These are phyloP conservation scores for Pseudoscleropodium purum DNA, from an alignment of 225 moss, liverwort and hornwort genomes.

Conservation along the genomic window DNA sequence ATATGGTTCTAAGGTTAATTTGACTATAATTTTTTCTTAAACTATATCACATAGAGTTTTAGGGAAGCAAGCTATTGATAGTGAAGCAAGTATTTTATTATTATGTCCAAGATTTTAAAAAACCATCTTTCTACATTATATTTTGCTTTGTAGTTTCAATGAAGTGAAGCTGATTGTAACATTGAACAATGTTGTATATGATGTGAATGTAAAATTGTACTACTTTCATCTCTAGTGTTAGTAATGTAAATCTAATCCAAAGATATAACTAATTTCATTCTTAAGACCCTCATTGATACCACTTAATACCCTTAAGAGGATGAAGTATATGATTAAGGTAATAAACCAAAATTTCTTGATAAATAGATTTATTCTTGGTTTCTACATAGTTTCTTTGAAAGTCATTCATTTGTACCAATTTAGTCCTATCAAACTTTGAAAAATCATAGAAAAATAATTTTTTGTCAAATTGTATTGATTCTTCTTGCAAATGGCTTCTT, in stretches of 20 bases:
- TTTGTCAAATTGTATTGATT: fast-evolving
- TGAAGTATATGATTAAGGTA: not conserved
- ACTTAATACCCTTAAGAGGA: not conserved
- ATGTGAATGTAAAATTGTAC: not conserved
- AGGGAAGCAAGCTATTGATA: not conserved
- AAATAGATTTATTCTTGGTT: not conserved
- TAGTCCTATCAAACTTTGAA: not conserved
- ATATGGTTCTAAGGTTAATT: not conserved
- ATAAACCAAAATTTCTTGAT: not conserved
- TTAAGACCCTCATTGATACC: not conserved
- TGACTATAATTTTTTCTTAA: not conserved
- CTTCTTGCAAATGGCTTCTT: not conserved
- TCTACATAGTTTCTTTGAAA: not conserved
- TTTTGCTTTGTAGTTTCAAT: not conserved
- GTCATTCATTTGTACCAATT: too few relatives aligned
- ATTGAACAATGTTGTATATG: too few relatives aligned
- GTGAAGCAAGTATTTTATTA: not conserved
- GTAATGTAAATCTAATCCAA: not conserved
- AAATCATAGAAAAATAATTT: not conserved
- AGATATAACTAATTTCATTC: not conserved
- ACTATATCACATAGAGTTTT: not conserved
- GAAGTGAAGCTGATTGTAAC: not conserved
- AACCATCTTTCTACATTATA: too few relatives aligned
- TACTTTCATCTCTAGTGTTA: not conserved
- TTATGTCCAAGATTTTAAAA: fast-evolving